Evolutionary conservation across 148 eudicot species (phyloP).

Genomic region (Simmondsia chinensis): DNA sequence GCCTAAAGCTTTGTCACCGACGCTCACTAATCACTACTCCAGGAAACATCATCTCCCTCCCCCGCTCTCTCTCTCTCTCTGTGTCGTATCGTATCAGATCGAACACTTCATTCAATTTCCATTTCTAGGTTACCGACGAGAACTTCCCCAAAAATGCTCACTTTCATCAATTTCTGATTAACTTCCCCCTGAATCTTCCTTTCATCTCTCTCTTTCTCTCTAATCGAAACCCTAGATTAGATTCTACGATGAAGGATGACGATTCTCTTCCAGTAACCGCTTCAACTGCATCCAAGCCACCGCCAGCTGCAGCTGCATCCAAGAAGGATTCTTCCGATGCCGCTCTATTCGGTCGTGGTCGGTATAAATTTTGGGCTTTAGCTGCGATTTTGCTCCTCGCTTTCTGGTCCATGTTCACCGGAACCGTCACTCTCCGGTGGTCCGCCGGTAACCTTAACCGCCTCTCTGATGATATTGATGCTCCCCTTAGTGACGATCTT

Average conservation of each 20-base stretch:
- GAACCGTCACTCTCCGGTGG: conserved; percentile 85
- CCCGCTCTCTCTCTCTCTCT: no score
- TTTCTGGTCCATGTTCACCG: conserved; percentile 92
- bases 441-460: conserved; percentile 58
- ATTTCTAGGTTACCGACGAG: no score
- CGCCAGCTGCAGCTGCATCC: conserved; percentile 11
- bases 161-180: no score
- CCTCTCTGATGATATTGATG: conserved; percentile 31
- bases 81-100: no score
- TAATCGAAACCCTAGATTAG: no score
- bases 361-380: conserved; percentile 81
- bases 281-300: conserved; percentile 22
- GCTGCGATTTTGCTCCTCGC: conserved; percentile 71
- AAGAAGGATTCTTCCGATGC: conserved; percentile 34
- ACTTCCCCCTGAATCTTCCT: no score
- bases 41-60: no score
- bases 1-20: no score
- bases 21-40: no score
- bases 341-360: conserved; percentile 34
- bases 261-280: conserved; percentile 42
- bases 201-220: no score
- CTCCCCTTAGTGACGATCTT: conserved; percentile 57
- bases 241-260: conserved; percentile 61
- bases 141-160: no score
- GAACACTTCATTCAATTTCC: no score